Conservation (phyloP, 2,329 filamentous ascomycete species). For the Aspergillus viridinutans region DNA sequence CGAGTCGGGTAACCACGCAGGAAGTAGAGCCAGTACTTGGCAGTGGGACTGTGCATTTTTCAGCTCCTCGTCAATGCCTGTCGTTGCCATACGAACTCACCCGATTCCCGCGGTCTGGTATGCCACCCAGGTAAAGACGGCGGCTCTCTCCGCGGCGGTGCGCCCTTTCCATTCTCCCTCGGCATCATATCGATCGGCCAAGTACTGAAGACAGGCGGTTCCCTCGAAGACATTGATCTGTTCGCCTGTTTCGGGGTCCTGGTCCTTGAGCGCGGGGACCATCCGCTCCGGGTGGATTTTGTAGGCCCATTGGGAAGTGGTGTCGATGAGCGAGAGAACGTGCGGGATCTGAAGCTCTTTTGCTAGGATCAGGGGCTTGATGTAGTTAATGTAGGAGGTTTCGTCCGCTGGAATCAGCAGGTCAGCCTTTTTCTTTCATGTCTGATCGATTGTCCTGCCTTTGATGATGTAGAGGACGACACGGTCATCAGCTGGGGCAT, state of each 20-base stretch:
- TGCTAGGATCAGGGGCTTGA: slow-evolving; percentile 6
- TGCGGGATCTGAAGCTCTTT: slow-evolving; percentile 1
- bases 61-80: too few species aligned
- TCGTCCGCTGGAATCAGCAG: background rate
- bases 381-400: slow-evolving; percentile 7
- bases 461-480: slow-evolving; percentile 6
- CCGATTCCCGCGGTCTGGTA: slow-evolving; percentile 2
- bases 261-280: slow-evolving; percentile 3
- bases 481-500: slow-evolving; percentile 1
- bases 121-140: background rate
- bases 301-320: slow-evolving; percentile 2
- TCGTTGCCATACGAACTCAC: background rate
- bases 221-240: slow-evolving; percentile 5
- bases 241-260: background rate
- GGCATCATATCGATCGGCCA: slow-evolving; percentile 2
- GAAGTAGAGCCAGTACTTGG: slow-evolving; percentile 9
- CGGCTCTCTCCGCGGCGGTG: background rate
- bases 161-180: background rate
- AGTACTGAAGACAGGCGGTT: slow-evolving; percentile 4
- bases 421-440: background rate
- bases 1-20: slow-evolving; percentile 5
- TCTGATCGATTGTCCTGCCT: background rate
- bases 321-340: slow-evolving; percentile 5
- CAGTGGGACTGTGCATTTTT: background rate
- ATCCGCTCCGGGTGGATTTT: slow-evolving; percentile 3